Conservation (phyloP, 495 filamentous ascomycete species). For the Choiromyces venosus region DNA sequence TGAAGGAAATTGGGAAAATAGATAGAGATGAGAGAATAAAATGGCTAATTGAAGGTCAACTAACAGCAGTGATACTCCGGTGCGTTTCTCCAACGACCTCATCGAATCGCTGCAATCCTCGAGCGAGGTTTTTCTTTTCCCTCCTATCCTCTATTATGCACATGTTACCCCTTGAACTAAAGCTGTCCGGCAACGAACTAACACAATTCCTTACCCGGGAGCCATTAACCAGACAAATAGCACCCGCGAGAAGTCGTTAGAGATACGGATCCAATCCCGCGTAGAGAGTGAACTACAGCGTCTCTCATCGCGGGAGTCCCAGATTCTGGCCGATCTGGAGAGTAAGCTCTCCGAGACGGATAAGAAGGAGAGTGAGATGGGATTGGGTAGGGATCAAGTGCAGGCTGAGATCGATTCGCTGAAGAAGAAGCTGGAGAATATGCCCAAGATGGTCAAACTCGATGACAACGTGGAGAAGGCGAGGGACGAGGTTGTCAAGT, state of each 20-base stretch:
- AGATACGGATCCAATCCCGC: constrained; percentile 83
- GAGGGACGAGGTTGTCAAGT: constrained; percentile 69
- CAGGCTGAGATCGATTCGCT: constrained; percentile 68
- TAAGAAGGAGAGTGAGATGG: constrained; percentile 18
- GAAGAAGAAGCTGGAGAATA: constrained; percentile 63
- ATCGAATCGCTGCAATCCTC: constrained; percentile 74
- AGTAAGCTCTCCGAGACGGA: constrained; percentile 53
- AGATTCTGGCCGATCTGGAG: constrained; percentile 58
- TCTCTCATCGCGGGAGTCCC: constrained; percentile 55
- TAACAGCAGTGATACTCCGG: constrained; percentile 61
- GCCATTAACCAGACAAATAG: constrained; percentile 64
- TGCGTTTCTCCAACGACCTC: constrained; percentile 80
- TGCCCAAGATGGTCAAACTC: constrained; percentile 63
- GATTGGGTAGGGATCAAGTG: constrained; percentile 44
- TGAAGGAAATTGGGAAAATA: background rate
- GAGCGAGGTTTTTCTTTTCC: constrained; percentile 62
- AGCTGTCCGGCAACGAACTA: background rate
- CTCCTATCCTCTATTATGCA: constrained; percentile 5
- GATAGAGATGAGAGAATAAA: background rate
- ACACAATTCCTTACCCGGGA: constrained; percentile 5
- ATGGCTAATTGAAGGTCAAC: background rate
- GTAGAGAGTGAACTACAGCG: constrained; percentile 76
- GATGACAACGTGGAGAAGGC: constrained; percentile 67
- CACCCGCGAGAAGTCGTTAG: constrained; percentile 72
- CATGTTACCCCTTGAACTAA: background rate